Conservation (phyloP, 345 rosid species). For the Linum trigynum region DNA sequence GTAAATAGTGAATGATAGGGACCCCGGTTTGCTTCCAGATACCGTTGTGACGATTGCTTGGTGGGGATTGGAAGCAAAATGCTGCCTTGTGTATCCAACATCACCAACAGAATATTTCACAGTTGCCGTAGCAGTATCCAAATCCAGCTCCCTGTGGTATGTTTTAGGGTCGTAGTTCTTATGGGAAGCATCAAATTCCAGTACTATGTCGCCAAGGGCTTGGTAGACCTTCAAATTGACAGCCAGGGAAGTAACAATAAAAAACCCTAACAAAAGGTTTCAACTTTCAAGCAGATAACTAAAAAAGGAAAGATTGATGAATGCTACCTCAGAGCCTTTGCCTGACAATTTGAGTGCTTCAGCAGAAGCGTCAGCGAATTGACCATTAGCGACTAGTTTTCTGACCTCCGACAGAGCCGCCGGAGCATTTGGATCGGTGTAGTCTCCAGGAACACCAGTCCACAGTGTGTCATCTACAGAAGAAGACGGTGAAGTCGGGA, state of each 20-base stretch:
- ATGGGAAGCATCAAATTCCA: conserved; percentile 72
- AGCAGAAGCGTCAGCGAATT: too few relatives aligned
- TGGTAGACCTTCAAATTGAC: not conserved
- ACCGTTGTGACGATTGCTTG: conserved; percentile 65
- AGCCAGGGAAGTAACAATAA: too few relatives aligned
- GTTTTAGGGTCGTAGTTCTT: conserved; percentile 44
- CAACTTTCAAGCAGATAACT: too few relatives aligned
- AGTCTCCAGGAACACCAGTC: conserved; percentile 70
- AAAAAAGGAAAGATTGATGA: too few relatives aligned
- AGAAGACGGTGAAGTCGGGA: conserved; percentile 4
- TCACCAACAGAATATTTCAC: conserved; percentile 53
- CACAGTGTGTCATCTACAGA: conserved; percentile 68
- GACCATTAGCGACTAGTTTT: too few relatives aligned
- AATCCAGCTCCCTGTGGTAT: conserved; percentile 55
- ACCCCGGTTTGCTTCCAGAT: conserved; percentile 17
- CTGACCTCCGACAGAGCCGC: conserved; percentile 48
- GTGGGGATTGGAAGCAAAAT: conserved; percentile 61
- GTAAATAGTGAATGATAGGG: too few relatives aligned
- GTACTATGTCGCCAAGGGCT: conserved; percentile 35
- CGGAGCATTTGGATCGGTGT: conserved; percentile 51
- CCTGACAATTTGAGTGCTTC: conserved; percentile 14
- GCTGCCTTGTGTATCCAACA: conserved; percentile 53
- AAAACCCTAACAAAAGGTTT: too few relatives aligned
- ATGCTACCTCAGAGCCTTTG: conserved; percentile 45
- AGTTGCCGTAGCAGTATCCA: conserved; percentile 25